Base-by-base conservation (phyloP, 805 yeast genomes). In the Peterozyma toletana region DNA sequence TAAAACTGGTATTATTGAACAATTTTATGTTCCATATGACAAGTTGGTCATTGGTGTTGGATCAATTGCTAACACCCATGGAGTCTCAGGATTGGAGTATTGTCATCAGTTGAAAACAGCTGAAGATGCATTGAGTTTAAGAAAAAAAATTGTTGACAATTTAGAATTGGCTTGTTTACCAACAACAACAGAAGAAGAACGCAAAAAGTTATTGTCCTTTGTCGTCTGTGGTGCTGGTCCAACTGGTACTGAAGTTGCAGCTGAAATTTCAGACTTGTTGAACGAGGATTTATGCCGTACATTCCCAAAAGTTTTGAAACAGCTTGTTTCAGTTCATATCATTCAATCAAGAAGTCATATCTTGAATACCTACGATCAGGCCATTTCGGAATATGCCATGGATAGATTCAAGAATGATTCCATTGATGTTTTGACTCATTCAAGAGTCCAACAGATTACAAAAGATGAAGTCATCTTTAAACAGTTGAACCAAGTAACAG, bases 171-270 rank as follows among this genome's bases (percentile, higher is more conserved):
- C 88, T 2, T 73, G 83, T 50, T 62, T 81, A 50, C 86, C 86
- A 43, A 75, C 85, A 0, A 78, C 84, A 0, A 48, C 79, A 1
- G 82, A 77, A 49, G 82, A 71, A 38, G 85, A 80, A 54, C 73
- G 86, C 50, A 77, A 76, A 53, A 71, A 70, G 46, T 58, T 81
- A 47, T 65, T 81, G 39, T 73, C 80, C 42, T 80, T 80, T 58
- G 85, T 80, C 11, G 74, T 80, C 31, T 80, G 86, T 58, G 87
- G 87, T 48, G 87, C 86, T 48, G 87, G 87, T 37, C 86, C 87
- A 43, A 80, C 87, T 1, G 87, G 87, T 52, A 84, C 78, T 33
- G 87, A 80, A 56, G 73, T 80, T 53, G 87, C 88, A 30, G 85
- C 87, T 30, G 88, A 81, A 59, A 73, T 81, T 29, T 79, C 67